Conservation (phyloP, 768 basidiomycete species). For the Amanita molliuscula region DNA sequence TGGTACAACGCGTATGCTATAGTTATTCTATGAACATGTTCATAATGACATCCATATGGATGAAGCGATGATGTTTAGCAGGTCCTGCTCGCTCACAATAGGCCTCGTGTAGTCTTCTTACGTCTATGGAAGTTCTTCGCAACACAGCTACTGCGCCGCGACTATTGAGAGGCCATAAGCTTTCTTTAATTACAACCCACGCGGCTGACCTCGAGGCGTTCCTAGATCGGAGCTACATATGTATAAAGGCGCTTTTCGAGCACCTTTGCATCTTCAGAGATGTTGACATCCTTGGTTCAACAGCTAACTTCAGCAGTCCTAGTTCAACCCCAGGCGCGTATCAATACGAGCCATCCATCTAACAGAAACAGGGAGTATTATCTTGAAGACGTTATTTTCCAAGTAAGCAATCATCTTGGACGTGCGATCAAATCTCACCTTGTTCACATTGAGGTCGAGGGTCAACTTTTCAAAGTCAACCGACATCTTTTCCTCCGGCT, state of each 20-base stretch:
- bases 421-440: background rate
- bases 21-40: too few species aligned
- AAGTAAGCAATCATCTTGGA: background rate
- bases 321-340: background rate
- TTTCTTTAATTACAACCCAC: too few species aligned
- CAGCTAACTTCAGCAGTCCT: background rate
- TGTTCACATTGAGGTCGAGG: constrained; percentile 16
- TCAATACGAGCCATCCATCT: background rate
- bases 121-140: too few species aligned
- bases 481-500: constrained; percentile 14
- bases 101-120: too few species aligned
- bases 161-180: too few species aligned
- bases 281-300: background rate
- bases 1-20: too few species aligned
- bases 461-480: constrained; percentile 17
- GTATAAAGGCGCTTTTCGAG: too few species aligned
- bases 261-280: background rate
- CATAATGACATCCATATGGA: too few species aligned
- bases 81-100: background rate
- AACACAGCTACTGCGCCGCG: too few species aligned
- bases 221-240: too few species aligned
- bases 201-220: too few species aligned
- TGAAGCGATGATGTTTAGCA: too few species aligned
- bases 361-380: background rate
- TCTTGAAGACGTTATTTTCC: background rate